Percentiles rank a stretch among this genome's conserved stretches.
Evolutionary conservation across 2,329 filamentous ascomycete species (phyloP).

Genomic region (Xylaria sp.): DNA sequence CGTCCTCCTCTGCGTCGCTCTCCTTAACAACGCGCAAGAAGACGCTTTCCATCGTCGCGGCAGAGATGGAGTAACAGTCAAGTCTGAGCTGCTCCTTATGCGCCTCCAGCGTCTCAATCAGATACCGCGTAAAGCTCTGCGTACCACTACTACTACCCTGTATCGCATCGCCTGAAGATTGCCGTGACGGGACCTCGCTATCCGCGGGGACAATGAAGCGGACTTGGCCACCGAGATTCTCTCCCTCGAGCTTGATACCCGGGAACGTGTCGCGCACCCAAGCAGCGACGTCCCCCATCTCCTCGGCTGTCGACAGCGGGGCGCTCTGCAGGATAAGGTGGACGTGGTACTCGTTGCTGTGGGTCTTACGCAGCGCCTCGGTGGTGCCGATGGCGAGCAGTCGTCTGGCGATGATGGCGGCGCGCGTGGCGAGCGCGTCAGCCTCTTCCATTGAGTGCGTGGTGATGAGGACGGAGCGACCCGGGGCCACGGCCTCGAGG

Average conservation of each 20-base stretch:
- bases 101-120: neutral
- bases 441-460: neutral
- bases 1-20: constrained; percentile 69
- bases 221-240: neutral
- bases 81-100: neutral
- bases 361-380: neutral
- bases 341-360: neutral
- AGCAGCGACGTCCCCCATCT: neutral
- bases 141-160: neutral
- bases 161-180: neutral
- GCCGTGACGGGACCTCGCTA: neutral
- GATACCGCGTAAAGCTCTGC: neutral
- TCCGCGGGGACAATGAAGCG: neutral
- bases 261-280: neutral
- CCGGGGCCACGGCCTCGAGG: neutral
- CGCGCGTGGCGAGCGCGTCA: neutral
- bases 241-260: neutral
- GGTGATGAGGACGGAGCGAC: neutral
- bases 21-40: constrained; percentile 75
- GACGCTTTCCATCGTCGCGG: constrained; percentile 75
- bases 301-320: neutral
- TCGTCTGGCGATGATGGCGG: neutral
- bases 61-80: constrained; percentile 50
- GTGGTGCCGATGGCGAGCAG: neutral
- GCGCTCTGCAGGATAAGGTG: neutral